Evolutionary conservation across 352 stramenopile species (phyloP).

Genomic region (Pythium angustatum): DNA sequence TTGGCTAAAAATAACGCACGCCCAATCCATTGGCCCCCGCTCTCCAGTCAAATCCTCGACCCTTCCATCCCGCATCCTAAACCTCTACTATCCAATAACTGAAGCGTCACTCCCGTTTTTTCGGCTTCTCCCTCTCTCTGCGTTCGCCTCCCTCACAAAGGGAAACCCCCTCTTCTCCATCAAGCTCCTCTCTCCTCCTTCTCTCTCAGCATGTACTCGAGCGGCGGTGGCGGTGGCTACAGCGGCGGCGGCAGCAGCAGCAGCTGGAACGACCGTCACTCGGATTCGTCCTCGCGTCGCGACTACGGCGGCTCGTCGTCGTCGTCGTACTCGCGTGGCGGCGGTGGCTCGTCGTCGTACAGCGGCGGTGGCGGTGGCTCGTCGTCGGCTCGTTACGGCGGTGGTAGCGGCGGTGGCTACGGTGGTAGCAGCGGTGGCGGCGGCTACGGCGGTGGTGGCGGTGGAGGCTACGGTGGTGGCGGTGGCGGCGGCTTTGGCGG

Average conservation of each 20-base stretch:
- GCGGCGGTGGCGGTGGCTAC: constrained; percentile 30
- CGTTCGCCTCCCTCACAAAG: constrained; percentile 11
- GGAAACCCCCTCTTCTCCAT: constrained; percentile 12
- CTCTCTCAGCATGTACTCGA: constrained; percentile 51
- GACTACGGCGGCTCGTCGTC: constrained; percentile 31
- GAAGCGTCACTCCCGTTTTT: constrained; percentile 15
- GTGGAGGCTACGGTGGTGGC: constrained; percentile 31
- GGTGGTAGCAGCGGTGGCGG: constrained; percentile 37
- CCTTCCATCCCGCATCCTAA: constrained; percentile 8
- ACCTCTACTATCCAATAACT: constrained; percentile 17
- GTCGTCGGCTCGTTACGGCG: too few species aligned
- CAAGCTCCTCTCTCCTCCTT: neutral
- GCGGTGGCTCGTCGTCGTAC: constrained; percentile 36
- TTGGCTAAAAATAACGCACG: constrained; percentile 6
- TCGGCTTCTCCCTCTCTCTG: neutral
- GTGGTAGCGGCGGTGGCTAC: constrained; percentile 39
- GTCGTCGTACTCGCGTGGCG: constrained; percentile 37
- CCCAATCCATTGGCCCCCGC: constrained; percentile 2
- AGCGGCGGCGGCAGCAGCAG: constrained; percentile 34
- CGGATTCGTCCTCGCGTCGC: constrained; percentile 75
- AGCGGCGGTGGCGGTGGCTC: constrained; percentile 34
- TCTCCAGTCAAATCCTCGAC: constrained; percentile 22
- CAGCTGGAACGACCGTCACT: constrained; percentile 65
- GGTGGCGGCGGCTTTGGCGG: constrained; percentile 40
- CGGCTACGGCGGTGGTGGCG: constrained; percentile 26